A percentile compares a stretch with the other conserved stretches of the same genome.
Conservation (phyloP, 805 yeast genomes). For the Sugiyamaella qingdaonensis region DNA sequence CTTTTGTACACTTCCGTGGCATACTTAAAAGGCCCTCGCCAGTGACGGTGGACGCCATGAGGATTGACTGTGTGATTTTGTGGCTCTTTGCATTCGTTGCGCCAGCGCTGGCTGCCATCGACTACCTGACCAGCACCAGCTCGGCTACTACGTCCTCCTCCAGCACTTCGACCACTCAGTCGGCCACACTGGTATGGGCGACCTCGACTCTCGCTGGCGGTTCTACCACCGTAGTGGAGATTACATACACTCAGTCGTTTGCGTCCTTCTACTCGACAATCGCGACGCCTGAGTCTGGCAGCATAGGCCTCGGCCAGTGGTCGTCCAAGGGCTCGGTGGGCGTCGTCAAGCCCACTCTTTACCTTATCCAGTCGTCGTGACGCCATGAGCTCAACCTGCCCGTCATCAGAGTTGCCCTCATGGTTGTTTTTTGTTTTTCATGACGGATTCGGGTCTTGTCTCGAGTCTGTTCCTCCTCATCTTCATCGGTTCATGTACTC, state of each 20-base stretch:
- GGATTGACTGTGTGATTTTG: background rate
- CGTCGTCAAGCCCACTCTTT: constrained; percentile 18
- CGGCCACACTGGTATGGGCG: constrained; percentile 22
- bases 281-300: constrained; percentile 54
- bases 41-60: background rate
- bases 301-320: constrained; percentile 71
- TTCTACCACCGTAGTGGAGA: constrained; percentile 33
- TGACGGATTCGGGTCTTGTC: background rate
- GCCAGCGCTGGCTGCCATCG: constrained; percentile 12
- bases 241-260: constrained; percentile 43
- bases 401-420: constrained; percentile 3
- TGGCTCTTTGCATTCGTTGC: background rate
- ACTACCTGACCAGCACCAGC: constrained; percentile 11
- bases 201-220: constrained; percentile 28
- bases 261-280: constrained; percentile 36
- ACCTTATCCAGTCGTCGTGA: background rate
- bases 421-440: no score
- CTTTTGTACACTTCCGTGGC: no score
- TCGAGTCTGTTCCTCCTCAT: background rate
- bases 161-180: constrained; percentile 10
- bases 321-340: constrained; percentile 59
- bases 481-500: background rate
- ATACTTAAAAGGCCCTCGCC: no score
- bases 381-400: no score
- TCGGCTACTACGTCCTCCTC: constrained; percentile 12